phyloP scores from a whole-genome alignment of 2,329 filamentous ascomycete species.

The Aspergillus sp. region DNA sequence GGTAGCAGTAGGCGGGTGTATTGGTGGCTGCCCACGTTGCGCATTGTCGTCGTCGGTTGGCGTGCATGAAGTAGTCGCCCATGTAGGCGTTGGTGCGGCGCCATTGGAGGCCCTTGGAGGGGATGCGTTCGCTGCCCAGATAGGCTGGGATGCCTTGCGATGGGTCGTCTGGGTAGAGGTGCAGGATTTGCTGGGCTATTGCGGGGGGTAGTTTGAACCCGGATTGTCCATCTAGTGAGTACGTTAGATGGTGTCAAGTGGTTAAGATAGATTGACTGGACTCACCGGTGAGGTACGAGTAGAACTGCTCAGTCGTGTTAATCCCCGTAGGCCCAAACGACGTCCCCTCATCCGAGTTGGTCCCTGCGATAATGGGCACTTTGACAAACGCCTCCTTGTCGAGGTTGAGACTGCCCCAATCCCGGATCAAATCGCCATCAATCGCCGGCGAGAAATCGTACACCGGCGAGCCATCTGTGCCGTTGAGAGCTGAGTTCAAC shows the following conservation, averaged over 20 bases:
- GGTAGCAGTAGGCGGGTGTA: slow-evolving; percentile 56
- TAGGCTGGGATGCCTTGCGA: slow-evolving; percentile 45
- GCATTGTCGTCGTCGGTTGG: slow-evolving; percentile 50
- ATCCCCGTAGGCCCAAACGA: slow-evolving; percentile 51
- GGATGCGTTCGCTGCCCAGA: slow-evolving; percentile 27
- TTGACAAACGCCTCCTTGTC: slow-evolving; percentile 56
- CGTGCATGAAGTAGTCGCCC: slow-evolving; percentile 55
- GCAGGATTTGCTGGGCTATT: slow-evolving; percentile 38
- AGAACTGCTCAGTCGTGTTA: slow-evolving; percentile 52
- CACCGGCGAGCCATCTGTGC: slow-evolving; percentile 30
- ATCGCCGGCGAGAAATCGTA: slow-evolving; percentile 38
- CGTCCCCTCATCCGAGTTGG: slow-evolving; percentile 63
- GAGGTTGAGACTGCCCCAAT: slow-evolving; percentile 52
- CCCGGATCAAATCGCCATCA: slow-evolving; percentile 54
- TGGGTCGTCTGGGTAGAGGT: slow-evolving; percentile 51
- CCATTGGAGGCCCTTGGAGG: slow-evolving; percentile 44
- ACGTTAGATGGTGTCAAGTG: no score
- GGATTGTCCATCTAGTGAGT: slow-evolving; percentile 16
- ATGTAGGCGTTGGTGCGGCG: slow-evolving; percentile 51
- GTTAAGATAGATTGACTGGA: not conserved
- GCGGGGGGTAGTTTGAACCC: slow-evolving; percentile 17
- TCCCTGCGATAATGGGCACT: slow-evolving; percentile 60
- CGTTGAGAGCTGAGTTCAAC: slow-evolving; percentile 53
- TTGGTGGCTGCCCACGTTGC: slow-evolving; percentile 46
- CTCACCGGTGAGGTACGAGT: slow-evolving; percentile 32